These are phyloP conservation scores for Apiospora saccharicola DNA, from an alignment of 2,329 filamentous ascomycete genomes.

Conservation along the genomic window DNA sequence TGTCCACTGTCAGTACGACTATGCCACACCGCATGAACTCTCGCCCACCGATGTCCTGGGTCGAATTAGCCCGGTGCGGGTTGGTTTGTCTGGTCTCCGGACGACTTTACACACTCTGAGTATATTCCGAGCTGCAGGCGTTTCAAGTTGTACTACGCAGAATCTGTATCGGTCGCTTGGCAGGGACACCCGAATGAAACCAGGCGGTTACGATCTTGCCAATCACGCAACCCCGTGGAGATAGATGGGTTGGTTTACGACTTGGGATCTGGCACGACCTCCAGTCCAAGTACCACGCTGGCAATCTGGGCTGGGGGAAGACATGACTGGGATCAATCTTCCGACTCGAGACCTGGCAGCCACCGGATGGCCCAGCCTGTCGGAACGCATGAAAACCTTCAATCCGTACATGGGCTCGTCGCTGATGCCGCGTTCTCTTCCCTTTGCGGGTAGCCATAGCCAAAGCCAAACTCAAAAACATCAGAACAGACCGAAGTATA, in stretches of 20 bases:
- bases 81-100: not conserved
- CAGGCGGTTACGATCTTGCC: not conserved
- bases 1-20: not conserved
- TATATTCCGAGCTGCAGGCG: not conserved
- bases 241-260: not conserved
- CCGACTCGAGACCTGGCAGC: slow-evolving; percentile 19
- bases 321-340: slow-evolving; percentile 6
- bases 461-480: not conserved
- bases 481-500: slow-evolving; percentile 16
- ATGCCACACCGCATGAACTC: not conserved
- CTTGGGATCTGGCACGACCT: too few relatives aligned
- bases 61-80: not conserved
- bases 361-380: slow-evolving; percentile 9
- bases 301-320: not conserved
- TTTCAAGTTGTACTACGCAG: not conserved
- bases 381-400: slow-evolving; percentile 9
- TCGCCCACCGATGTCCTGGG: slow-evolving; percentile 9
- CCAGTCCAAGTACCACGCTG: slow-evolving; percentile 7
- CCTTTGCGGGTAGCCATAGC: not conserved
- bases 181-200: not conserved
- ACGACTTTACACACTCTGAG: slow-evolving; percentile 3
- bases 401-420: not conserved
- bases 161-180: not conserved
- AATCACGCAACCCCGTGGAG: not conserved
- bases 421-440: not conserved